Conservation (phyloP, 306 rosid genomes). For the Betula pendula region DNA sequence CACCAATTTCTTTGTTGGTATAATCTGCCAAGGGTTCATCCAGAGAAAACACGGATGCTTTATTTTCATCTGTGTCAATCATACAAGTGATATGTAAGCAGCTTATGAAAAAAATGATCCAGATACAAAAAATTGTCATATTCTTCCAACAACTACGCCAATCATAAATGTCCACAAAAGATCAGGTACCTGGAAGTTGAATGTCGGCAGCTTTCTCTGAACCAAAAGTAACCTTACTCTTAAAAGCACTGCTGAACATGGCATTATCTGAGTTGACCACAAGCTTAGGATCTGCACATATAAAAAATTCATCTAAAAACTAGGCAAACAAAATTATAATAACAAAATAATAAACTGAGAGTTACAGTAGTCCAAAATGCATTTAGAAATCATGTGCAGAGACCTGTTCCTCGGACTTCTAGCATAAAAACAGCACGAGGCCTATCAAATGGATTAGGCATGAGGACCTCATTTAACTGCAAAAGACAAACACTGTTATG, state of each 20-base stretch:
- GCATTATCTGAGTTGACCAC: slow-evolving; percentile 41
- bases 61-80: slow-evolving; percentile 58
- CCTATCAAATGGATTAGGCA: slow-evolving; percentile 89
- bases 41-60: slow-evolving; percentile 67
- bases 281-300: slow-evolving; percentile 53
- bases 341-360: neutral
- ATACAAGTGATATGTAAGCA: slow-evolving; percentile 36
- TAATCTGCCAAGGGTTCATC: slow-evolving; percentile 56
- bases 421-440: slow-evolving; percentile 82
- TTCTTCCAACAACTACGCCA: neutral
- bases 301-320: slow-evolving; percentile 14
- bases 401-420: slow-evolving; percentile 80
- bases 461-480: slow-evolving; percentile 83
- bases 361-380: neutral
- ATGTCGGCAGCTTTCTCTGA: slow-evolving; percentile 63
- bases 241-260: slow-evolving; percentile 45
- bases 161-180: neutral
- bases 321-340: neutral
- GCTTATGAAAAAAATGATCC: slow-evolving; percentile 23
- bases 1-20: slow-evolving; percentile 59
- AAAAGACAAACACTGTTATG: slow-evolving; percentile 26
- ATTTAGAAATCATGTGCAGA: slow-evolving; percentile 26
- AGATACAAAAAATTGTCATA: slow-evolving; percentile 9
- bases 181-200: slow-evolving; percentile 66
- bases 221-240: slow-evolving; percentile 38